phyloP scores from a whole-genome alignment of 768 basidiomycete species.

The Leucocoprinus birnbaumii region DNA sequence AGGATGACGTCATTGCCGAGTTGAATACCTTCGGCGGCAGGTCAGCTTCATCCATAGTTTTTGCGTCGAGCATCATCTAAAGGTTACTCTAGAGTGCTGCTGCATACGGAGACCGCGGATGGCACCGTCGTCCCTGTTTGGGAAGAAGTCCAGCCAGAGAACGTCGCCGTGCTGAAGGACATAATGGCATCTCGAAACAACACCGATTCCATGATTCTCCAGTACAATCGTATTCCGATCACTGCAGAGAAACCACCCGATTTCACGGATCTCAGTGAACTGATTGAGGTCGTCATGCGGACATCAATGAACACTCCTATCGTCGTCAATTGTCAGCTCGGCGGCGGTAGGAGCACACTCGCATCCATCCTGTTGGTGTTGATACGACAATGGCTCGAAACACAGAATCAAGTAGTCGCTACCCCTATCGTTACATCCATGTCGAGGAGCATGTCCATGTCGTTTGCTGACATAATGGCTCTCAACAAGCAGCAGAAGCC shows the following conservation, averaged over 20 bases:
- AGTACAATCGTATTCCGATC: conserved; percentile 86
- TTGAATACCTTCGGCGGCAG: conserved; percentile 80
- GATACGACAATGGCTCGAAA: conserved; percentile 79
- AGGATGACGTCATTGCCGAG: conserved; percentile 85
- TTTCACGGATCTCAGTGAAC: conserved; percentile 67
- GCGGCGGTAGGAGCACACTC: conserved; percentile 86
- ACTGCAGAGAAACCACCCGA: conserved; percentile 87
- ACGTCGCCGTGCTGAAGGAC: conserved; percentile 83
- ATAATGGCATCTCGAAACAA: conserved; percentile 68
- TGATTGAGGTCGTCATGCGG: conserved; percentile 76
- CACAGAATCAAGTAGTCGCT: conserved; percentile 26
- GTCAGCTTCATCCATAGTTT: conserved; percentile 30
- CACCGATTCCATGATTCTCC: conserved; percentile 55
- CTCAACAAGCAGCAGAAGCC: conserved; percentile 20
- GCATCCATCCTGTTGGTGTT: conserved; percentile 85
- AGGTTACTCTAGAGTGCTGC: conserved; percentile 54
- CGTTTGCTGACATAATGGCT: conserved; percentile 20
- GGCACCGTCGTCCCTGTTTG: conserved; percentile 91
- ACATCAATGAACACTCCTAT: conserved; percentile 73
- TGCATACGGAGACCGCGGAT: conserved; percentile 87
- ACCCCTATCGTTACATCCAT: conserved; percentile 24
- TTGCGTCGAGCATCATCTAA: neutral
- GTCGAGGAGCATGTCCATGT: conserved; percentile 46
- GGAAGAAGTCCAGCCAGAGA: conserved; percentile 76
- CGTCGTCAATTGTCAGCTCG: conserved; percentile 94